phyloP scores from a whole-genome alignment of 1,284 basidiomycete genomes.

The Cronartium quercuum region DNA sequence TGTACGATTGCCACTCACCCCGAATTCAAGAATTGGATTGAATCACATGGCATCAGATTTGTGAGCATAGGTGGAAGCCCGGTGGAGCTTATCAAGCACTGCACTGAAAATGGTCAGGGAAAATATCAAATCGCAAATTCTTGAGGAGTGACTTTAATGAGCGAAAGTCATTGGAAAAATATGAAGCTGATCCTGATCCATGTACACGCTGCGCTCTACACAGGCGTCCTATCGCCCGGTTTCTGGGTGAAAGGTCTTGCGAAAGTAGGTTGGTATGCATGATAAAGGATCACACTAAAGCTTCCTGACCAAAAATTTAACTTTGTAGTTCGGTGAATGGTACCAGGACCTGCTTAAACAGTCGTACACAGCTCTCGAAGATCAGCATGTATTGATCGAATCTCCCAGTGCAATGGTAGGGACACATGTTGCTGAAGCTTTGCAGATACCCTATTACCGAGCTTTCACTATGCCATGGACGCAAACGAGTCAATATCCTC shows the following conservation, averaged over 20 bases:
- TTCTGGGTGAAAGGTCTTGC: constrained; percentile 83
- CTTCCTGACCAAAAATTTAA: background rate
- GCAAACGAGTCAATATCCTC: constrained; percentile 78
- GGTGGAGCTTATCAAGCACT: constrained; percentile 56
- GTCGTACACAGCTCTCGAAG: constrained; percentile 91
- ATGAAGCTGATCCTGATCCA: background rate
- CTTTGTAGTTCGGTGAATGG: constrained; percentile 80
- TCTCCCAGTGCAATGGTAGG: constrained; percentile 95
- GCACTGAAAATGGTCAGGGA: constrained; percentile 19
- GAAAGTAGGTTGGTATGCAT: constrained; percentile 57
- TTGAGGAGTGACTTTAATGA: background rate
- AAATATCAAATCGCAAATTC: too few species aligned
- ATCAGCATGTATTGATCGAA: constrained; percentile 85
- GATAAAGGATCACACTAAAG: background rate
- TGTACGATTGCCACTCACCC: constrained; percentile 64
- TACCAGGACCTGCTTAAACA: constrained; percentile 87
- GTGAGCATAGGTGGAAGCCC: constrained; percentile 59
- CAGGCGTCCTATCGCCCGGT: constrained; percentile 67
- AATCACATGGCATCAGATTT: constrained; percentile 56
- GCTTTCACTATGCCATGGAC: constrained; percentile 73
- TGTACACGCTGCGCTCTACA: background rate
- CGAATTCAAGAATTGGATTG: constrained; percentile 59
- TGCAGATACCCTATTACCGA: constrained; percentile 88
- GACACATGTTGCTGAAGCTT: constrained; percentile 88
- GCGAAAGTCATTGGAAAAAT: background rate